Conservation (phyloP, 805 yeast species). For the Zygotorulaspora sp. region DNA sequence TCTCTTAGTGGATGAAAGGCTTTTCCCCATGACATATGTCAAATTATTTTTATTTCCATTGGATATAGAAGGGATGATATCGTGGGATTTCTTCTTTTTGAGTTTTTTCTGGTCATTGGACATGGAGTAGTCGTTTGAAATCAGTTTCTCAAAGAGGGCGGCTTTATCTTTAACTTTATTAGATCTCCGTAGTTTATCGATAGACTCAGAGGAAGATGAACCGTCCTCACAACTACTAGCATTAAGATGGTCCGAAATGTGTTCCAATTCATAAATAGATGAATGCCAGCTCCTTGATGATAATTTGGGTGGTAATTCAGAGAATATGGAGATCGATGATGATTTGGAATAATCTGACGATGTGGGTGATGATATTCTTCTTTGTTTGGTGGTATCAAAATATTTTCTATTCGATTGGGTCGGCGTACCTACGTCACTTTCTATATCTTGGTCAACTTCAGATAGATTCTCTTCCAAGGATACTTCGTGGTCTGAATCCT, state of each 20-base stretch:
- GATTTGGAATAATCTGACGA: conserved; percentile 24
- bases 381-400: conserved; percentile 3
- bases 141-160: conserved; percentile 30
- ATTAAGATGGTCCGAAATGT: conserved; percentile 10
- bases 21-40: neutral
- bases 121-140: conserved; percentile 11
- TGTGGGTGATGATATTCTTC: conserved; percentile 15
- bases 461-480: neutral
- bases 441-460: conserved; percentile 1
- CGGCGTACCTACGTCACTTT: conserved; percentile 6
- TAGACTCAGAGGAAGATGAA: conserved; percentile 19
- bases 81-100: conserved; percentile 12
- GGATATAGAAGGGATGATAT: conserved; percentile 6
- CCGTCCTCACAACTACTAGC: conserved; percentile 8
- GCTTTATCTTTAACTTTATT: conserved; percentile 34
- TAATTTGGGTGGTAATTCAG: conserved; percentile 24
- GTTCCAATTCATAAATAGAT: conserved; percentile 17
- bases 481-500: neutral
- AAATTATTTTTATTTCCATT: neutral
- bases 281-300: conserved; percentile 22
- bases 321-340: conserved; percentile 25
- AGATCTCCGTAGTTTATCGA: conserved; percentile 28
- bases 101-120: conserved; percentile 9
- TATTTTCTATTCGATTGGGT: neutral
- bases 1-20: conserved; percentile 8